Evolutionary conservation across 768 basidiomycete genomes (phyloP), one percentile per base, ranked within the genome.

Genomic region (Glaciozyma antarctica): DNA sequence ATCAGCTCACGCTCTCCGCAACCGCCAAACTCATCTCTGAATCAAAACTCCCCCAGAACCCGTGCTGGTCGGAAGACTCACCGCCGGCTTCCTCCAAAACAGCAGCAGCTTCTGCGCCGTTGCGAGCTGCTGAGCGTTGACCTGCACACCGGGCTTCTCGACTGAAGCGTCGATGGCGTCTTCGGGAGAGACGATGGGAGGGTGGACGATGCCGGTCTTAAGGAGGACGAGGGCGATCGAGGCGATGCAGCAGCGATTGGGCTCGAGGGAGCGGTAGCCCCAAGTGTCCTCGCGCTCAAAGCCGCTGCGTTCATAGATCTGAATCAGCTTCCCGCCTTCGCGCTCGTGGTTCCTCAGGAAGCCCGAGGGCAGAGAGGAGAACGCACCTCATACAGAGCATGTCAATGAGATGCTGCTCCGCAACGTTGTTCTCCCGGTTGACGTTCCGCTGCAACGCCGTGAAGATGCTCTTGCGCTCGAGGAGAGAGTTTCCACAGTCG

Each of bases 11-110:
- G 38, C 38, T 15, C 24, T 52, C 9, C 6, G 9, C 2, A 28
- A 52, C 6, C 22, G 16, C 51, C 24, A 30, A 13, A 26, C 51
- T 28, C 26, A n/a, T n/a, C n/a, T n/a, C n/a, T n/a, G n/a, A n/a
- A n/a, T n/a, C n/a, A n/a, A n/a, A n/a, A n/a, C n/a, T n/a, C n/a
- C n/a, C n/a, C n/a, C n/a, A n/a, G n/a, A n/a, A n/a, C n/a, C n/a
- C n/a, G n/a, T n/a, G n/a, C n/a, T 13, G 12, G 13, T 15, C 7
- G 52, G 5, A 26, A 44, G 58, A 84, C 91, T 71, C 77, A 95
- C 94, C n/a, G 95, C 95, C 52, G 95, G 95, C 77, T 99, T 99
- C 76, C 95, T 82, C 95, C 95, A 99, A 81, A 99, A 99, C 48
- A 99, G 76, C 47, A 99, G 79, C 52, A 99, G 80, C 79, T 99